Evolutionary conservation across 2,329 filamentous ascomycete species (phyloP).

Genomic region (Davidsoniella australis): DNA sequence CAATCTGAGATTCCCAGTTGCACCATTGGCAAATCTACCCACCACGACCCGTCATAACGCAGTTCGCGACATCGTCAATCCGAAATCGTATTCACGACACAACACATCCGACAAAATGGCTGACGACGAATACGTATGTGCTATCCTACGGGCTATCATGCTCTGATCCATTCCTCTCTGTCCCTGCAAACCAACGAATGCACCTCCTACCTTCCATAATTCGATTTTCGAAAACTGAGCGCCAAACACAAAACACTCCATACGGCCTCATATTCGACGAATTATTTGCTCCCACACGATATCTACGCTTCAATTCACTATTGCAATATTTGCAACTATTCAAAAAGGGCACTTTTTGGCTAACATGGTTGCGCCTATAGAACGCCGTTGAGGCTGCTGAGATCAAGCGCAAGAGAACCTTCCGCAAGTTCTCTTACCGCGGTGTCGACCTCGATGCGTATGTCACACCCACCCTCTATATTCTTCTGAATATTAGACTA

Average conservation of each 20-base stretch:
- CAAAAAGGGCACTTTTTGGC: conserved; percentile 2
- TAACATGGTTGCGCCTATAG: conserved; percentile 28
- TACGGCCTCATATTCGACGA: conserved; percentile 7
- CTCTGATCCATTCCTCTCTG: background rate
- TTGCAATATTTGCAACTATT: background rate
- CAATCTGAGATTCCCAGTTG: conserved; percentile 11
- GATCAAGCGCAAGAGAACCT: conserved; percentile 98
- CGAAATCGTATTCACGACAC: conserved; percentile 12
- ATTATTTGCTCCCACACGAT: conserved; percentile 3
- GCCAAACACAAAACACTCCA: conserved; percentile 16
- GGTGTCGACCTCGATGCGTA: conserved; percentile 99
- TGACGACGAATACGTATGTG: conserved; percentile 75
- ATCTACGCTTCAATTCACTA: background rate
- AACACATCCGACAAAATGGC: conserved; percentile 50
- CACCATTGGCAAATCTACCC: conserved; percentile 11
- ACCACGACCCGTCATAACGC: conserved; percentile 12
- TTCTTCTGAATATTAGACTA: background rate
- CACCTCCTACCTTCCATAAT: background rate
- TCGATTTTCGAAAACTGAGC: conserved; percentile 12
- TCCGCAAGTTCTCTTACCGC: conserved; percentile 99
- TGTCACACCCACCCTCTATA: conserved; percentile 23
- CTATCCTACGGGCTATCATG: conserved; percentile 10
- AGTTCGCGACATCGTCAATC: conserved; percentile 13
- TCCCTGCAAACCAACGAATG: background rate
- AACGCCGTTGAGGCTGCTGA: conserved; percentile 97